Conservation (phyloP, 2,329 filamentous ascomycete species). For the Aspergillus phoenicis region DNA sequence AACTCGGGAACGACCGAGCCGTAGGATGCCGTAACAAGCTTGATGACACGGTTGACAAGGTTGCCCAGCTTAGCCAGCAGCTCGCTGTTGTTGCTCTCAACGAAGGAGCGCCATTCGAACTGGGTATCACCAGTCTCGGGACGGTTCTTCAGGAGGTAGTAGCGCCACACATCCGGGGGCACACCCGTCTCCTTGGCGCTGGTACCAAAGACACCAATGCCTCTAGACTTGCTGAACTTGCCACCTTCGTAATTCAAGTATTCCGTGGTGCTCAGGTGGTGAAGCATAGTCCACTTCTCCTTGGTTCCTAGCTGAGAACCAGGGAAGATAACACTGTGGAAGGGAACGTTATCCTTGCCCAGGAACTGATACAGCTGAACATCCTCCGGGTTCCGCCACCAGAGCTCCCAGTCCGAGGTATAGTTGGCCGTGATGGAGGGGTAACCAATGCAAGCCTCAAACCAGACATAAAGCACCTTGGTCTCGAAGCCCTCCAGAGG, state of each 20-base stretch:
- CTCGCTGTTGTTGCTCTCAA: conserved; percentile 84
- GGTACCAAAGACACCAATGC: conserved; percentile 88
- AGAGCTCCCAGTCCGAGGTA: conserved; percentile 84
- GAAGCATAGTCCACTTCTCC: conserved; percentile 85
- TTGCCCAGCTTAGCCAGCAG: conserved; percentile 74
- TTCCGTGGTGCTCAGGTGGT: conserved; percentile 86
- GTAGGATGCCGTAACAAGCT: conserved; percentile 71
- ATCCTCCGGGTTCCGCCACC: conserved; percentile 89
- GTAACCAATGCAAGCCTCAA: conserved; percentile 91
- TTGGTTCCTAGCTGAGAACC: conserved; percentile 80
- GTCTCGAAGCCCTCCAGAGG: conserved; percentile 64
- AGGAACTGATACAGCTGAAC: conserved; percentile 93
- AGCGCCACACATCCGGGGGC: conserved; percentile 85
- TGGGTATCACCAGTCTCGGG: conserved; percentile 86
- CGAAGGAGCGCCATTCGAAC: conserved; percentile 86
- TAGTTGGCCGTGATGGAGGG: conserved; percentile 93
- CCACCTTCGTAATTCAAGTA: conserved; percentile 86
- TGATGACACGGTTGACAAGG: conserved; percentile 72
- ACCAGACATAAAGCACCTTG: conserved; percentile 91
- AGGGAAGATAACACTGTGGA: conserved; percentile 91
- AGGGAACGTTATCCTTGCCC: conserved; percentile 87
- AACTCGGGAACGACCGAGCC: conserved; percentile 55
- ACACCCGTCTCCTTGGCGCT: conserved; percentile 85
- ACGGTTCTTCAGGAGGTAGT: conserved; percentile 82
- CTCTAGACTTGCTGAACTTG: conserved; percentile 91